A percentile compares a stretch with the other conserved stretches of the same genome.
Conservation (phyloP, 169 alveolate species). For the Plasmodium ovale region DNA sequence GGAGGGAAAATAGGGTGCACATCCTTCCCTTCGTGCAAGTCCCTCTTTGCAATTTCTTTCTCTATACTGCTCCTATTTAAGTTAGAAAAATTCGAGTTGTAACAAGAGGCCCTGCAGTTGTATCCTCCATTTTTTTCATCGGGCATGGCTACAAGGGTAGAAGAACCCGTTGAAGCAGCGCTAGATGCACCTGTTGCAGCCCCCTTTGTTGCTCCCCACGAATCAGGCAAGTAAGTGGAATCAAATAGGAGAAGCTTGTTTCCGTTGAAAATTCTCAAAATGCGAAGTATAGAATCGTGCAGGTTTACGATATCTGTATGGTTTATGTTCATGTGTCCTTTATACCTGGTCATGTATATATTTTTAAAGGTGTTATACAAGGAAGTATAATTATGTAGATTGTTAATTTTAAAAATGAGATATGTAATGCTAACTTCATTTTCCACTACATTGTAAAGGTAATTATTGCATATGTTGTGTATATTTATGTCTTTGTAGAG, state of each 20-base stretch:
- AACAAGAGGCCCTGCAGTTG: too few species aligned
- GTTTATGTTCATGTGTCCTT: slow-evolving; percentile 61
- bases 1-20: neutral
- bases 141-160: neutral
- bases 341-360: slow-evolving; percentile 70
- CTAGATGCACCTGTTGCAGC: neutral
- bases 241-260: slow-evolving; percentile 48
- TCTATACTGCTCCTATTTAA: slow-evolving; percentile 40
- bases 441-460: slow-evolving; percentile 36
- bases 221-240: slow-evolving; percentile 44
- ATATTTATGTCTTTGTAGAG: slow-evolving; percentile 56
- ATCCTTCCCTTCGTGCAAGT: neutral
- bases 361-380: slow-evolving; percentile 51
- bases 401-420: slow-evolving; percentile 41
- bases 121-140: too few species aligned
- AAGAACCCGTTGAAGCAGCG: too few species aligned
- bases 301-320: slow-evolving; percentile 39
- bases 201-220: neutral
- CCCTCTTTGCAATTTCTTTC: slow-evolving; percentile 2
- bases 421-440: slow-evolving; percentile 69
- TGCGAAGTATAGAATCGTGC: slow-evolving; percentile 25
- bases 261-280: slow-evolving; percentile 44
- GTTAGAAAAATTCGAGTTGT: slow-evolving; percentile 31
- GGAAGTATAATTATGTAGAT: slow-evolving; percentile 30
- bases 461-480: slow-evolving; percentile 44